These are phyloP conservation scores for Fagopyrum tataricum DNA, from an alignment of 148 eudicot genomes.

Conservation along the genomic window DNA sequence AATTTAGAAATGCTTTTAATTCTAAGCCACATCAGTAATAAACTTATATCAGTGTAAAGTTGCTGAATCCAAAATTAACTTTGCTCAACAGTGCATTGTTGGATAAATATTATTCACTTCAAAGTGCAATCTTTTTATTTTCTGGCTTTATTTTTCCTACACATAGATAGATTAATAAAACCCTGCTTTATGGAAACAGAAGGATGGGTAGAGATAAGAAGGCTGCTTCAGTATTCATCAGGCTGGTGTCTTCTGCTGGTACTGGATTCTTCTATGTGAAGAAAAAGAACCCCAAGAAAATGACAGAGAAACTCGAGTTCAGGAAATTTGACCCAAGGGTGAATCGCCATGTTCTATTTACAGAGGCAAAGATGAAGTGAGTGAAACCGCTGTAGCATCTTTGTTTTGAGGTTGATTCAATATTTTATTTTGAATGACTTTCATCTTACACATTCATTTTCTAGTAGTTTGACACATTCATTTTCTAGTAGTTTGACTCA, in stretches of 20 bases:
- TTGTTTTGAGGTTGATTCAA: too few species aligned
- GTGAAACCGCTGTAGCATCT: too few species aligned
- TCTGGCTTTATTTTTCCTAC: neutral
- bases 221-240: constrained; percentile 62
- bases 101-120: neutral
- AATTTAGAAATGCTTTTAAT: too few species aligned
- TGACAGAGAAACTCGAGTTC: constrained; percentile 76
- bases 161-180: neutral
- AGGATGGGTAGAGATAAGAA: constrained; percentile 81
- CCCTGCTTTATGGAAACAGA: neutral
- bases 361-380: constrained; percentile 89
- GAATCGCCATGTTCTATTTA: constrained; percentile 82
- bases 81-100: too few species aligned
- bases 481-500: too few species aligned
- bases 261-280: constrained; percentile 89
- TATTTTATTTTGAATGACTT: too few species aligned
- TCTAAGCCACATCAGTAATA: too few species aligned
- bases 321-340: constrained; percentile 86
- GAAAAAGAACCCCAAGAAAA: constrained; percentile 68
- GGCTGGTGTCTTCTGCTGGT: constrained; percentile 89
- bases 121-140: neutral
- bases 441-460: too few species aligned
- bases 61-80: too few species aligned
- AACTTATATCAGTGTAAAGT: too few species aligned
- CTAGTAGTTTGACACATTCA: too few species aligned